These are phyloP conservation scores for Salisapilia sapeloensis DNA, from an alignment of 352 stramenopile species.

Conservation along the genomic window DNA sequence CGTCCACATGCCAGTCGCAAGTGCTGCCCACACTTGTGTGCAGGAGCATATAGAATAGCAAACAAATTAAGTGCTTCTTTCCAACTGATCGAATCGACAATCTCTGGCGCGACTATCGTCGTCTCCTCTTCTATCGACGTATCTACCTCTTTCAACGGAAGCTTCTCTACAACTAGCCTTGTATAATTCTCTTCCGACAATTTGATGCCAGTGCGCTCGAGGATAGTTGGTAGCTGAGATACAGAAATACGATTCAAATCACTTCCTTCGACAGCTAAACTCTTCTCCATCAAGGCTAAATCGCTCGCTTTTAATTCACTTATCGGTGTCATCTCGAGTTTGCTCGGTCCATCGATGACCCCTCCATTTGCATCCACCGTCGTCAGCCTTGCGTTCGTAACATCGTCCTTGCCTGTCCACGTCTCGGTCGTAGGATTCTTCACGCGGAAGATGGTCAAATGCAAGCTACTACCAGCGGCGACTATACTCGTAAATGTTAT, in stretches of 20 bases:
- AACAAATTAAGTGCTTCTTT: conserved; percentile 39
- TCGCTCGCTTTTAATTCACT: conserved; percentile 43
- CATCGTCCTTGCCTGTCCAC: conserved; percentile 2
- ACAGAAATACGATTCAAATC: conserved; percentile 5
- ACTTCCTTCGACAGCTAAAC: conserved; percentile 1
- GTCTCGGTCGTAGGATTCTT: conserved; percentile 35
- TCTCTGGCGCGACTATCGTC: not conserved
- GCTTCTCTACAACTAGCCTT: conserved; percentile 13
- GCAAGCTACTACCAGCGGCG: conserved; percentile 9
- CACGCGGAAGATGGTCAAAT: conserved; percentile 18
- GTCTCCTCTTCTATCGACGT: conserved; percentile 1
- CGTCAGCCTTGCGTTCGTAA: conserved; percentile 16
- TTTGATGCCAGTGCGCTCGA: conserved; percentile 12
- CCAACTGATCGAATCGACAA: conserved; percentile 5
- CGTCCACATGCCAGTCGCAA: conserved; percentile 37
- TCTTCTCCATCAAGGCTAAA: conserved; percentile 13
- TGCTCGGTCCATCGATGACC: conserved; percentile 40
- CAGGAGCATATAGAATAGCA: conserved; percentile 34
- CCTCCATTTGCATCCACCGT: conserved; percentile 23
- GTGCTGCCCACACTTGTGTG: conserved; percentile 55
- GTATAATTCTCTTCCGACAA: conserved; percentile 19
- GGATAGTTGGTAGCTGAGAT: conserved; percentile 12
- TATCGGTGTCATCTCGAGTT: conserved; percentile 38
- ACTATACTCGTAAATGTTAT: conserved; percentile 12
- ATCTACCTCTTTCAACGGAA: not conserved